Conservation (phyloP, 2,329 filamentous ascomycete genomes). For the Pestalotiopsis sp. region DNA sequence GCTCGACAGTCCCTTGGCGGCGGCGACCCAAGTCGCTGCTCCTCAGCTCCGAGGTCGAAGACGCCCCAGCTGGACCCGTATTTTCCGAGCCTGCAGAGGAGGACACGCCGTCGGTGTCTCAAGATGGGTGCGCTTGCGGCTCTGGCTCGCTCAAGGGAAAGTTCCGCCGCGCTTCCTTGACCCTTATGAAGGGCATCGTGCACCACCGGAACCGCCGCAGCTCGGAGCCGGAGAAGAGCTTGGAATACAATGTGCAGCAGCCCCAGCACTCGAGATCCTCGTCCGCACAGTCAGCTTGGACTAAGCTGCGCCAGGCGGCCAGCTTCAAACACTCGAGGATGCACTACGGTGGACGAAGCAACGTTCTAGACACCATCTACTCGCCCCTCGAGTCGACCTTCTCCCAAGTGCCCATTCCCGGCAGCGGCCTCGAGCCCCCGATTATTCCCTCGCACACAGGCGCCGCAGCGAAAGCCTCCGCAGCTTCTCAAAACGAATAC, state of each 20-base stretch:
- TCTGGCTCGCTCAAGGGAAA: conserved; percentile 44
- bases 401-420: conserved; percentile 42
- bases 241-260: conserved; percentile 19
- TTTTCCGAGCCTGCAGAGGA: conserved; percentile 26
- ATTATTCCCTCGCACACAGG: conserved; percentile 61
- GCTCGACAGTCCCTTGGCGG: conserved; percentile 50
- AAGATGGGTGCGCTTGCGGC: neutral
- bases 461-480: conserved; percentile 61
- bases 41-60: conserved; percentile 20
- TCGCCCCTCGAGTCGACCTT: conserved; percentile 35
- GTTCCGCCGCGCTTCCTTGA: conserved; percentile 56
- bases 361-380: conserved; percentile 36
- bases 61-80: conserved; percentile 28
- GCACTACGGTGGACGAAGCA: conserved; percentile 41
- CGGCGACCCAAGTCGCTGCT: conserved; percentile 44
- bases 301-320: conserved; percentile 51
- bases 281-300: conserved; percentile 52
- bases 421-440: conserved; percentile 54
- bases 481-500: conserved; percentile 58
- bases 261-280: conserved; percentile 43
- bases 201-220: conserved; percentile 42
- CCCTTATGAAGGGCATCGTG: conserved; percentile 51
- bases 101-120: conserved; percentile 17
- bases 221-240: conserved; percentile 26
- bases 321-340: conserved; percentile 49